Evolutionary conservation across 768 basidiomycete genomes (phyloP), one percentile per base, ranked within the genome.

Genomic region (Psilocybe cubensis): DNA sequence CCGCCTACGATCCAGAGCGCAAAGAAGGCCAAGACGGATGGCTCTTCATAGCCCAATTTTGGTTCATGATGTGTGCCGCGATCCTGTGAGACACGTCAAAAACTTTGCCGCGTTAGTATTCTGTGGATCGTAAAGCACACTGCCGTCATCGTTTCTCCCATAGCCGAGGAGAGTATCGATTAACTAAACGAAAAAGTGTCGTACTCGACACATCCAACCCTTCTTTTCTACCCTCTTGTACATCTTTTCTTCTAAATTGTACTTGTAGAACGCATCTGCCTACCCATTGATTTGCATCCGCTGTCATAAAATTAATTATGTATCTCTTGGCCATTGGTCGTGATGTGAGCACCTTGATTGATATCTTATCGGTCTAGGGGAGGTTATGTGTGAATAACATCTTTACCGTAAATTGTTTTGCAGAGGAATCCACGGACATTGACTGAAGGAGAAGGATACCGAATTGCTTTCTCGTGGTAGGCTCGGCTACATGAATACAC

Each of bases 1-100:
- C 91, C 91, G 10, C 83, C 83, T 38, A 60, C 64, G 12, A 53
- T 68, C 52, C 74, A 76, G 55, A 70, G 71, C 46, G 70, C 72
- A 33, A 83, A 83, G 65, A 82, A 80, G 67, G 70, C 68, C 12
- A 82, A 80, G 59, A 74, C 74, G 9, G 72, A 71, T 18, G 73
- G 69, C 52, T 48, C 59, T 24, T 66, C 61, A 47, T 65, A 60
- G 57, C 40, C 21, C 28, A 11, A 2, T 44, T 42, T 27, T 38
- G 8, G 29, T 23, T 2, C 17, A 20, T 23, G n/a, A 24, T 41
- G 38, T 21, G 38, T 52, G 2, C 9, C 28, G 18, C 24, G 14
- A 17, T 46, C 4, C 17, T 28, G 35, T 18, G 11, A n/a, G n/a
- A 12, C 8, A 29, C 5, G 6, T 49, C 18, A 17, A n/a, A 11